Percentiles rank a stretch among this genome's conserved stretches.
Evolutionary conservation across 2,329 filamentous ascomycete genomes (phyloP).

Genomic region (Trichocomaceae sp.): DNA sequence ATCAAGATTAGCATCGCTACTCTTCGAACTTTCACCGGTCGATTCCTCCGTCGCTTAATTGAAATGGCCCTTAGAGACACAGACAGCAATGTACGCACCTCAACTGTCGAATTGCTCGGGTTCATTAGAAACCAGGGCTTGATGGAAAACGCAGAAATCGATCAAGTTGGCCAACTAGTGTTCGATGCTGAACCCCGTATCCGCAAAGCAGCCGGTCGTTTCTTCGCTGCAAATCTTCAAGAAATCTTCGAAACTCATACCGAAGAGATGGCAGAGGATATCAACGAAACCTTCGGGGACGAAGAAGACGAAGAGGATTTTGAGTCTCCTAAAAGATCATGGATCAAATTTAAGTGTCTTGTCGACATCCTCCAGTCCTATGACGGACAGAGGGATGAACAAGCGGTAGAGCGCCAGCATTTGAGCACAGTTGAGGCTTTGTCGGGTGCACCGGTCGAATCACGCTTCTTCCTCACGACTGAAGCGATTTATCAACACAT

Average conservation of each 20-base stretch:
- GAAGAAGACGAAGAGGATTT: conserved; percentile 66
- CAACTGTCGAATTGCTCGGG: conserved; percentile 75
- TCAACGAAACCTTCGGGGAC: conserved; percentile 70
- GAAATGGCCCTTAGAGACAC: conserved; percentile 88
- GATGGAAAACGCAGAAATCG: conserved; percentile 85
- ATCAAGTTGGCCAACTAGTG: conserved; percentile 76
- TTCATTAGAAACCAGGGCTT: conserved; percentile 75
- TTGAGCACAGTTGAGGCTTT: conserved; percentile 34
- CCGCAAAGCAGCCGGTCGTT: conserved; percentile 79
- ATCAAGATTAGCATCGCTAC: conserved; percentile 68
- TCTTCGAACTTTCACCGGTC: conserved; percentile 85
- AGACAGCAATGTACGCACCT: conserved; percentile 71
- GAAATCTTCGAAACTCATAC: conserved; percentile 73
- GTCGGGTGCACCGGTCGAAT: conserved; percentile 63
- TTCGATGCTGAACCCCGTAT: conserved; percentile 82
- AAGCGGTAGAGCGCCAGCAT: conserved; percentile 20
- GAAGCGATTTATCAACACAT: conserved; percentile 80
- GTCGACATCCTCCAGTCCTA: conserved; percentile 78
- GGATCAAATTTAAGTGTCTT: conserved; percentile 88
- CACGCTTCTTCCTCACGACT: conserved; percentile 76
- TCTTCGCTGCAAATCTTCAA: conserved; percentile 82
- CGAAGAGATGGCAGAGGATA: conserved; percentile 74
- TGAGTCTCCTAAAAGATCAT: conserved; percentile 68
- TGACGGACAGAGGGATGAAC: conserved; percentile 54
- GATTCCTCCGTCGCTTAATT: conserved; percentile 77